Evolutionary conservation across 1,284 basidiomycete genomes (phyloP).

Genomic region (Austropuccinia psidii): DNA sequence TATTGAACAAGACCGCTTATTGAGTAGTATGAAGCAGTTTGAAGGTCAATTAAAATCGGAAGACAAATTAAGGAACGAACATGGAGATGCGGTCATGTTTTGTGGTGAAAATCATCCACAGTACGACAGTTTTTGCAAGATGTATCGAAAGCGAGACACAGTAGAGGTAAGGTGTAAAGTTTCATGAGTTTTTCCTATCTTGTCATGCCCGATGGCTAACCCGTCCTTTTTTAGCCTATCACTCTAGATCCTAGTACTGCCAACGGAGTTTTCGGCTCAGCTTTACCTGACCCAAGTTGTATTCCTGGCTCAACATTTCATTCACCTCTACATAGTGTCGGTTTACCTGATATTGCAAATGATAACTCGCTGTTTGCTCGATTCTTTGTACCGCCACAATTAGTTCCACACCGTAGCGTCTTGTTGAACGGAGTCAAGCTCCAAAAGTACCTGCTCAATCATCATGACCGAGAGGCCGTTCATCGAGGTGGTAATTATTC

Average conservation of each 20-base stretch:
- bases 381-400: conserved; percentile 82
- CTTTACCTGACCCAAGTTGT: conserved; percentile 75
- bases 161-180: conserved; percentile 58
- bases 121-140: conserved; percentile 73
- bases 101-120: conserved; percentile 75
- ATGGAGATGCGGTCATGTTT: conserved; percentile 78
- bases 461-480: conserved; percentile 65
- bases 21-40: conserved; percentile 69
- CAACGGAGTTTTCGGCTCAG: conserved; percentile 69
- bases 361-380: conserved; percentile 78
- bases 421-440: conserved; percentile 67
- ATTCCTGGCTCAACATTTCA: conserved; percentile 85
- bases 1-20: conserved; percentile 76
- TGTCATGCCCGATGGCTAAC: no score
- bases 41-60: conserved; percentile 70
- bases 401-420: conserved; percentile 73
- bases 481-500: conserved; percentile 49
- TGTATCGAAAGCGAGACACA: conserved; percentile 81
- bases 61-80: conserved; percentile 72
- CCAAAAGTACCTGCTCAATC: conserved; percentile 59
- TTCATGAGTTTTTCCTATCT: conserved; percentile 53
- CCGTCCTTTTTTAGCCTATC: conserved; percentile 48
- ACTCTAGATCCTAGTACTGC: conserved; percentile 63
- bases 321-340: conserved; percentile 57
- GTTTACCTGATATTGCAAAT: conserved; percentile 65